Percentiles rank a stretch among this genome's conserved stretches.
Conservation (phyloP, 257 asterid species). For the Gardenia jasminoides region DNA sequence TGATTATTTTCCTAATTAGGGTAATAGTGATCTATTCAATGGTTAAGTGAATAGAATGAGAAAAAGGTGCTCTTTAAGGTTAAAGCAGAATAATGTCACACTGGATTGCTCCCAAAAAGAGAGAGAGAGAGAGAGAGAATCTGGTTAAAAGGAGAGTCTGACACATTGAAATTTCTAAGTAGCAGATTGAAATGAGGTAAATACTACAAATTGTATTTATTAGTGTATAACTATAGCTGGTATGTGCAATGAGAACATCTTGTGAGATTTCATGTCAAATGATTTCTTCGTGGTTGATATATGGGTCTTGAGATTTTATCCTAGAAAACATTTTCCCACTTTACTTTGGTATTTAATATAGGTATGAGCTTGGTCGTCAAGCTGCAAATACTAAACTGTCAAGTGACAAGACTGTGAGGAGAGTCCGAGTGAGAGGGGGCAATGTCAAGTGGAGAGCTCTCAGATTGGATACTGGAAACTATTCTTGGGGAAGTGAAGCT, state of each 20-base stretch:
- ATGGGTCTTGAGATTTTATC: not conserved
- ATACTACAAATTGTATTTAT: not conserved
- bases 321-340: not conserved
- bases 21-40: not conserved
- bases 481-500: slow-evolving; percentile 45
- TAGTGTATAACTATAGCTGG: not conserved
- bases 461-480: slow-evolving; percentile 42
- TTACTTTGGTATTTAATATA: slow-evolving; percentile 5
- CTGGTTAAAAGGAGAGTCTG: not conserved
- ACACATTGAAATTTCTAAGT: not conserved
- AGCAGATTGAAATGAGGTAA: not conserved
- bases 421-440: slow-evolving; percentile 40
- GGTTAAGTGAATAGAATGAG: not conserved
- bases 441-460: slow-evolving; percentile 45
- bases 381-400: slow-evolving; percentile 78
- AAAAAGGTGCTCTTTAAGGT: not conserved
- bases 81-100: not conserved
- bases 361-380: slow-evolving; percentile 90
- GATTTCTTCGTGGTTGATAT: not conserved
- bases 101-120: no score
- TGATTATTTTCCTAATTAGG: not conserved
- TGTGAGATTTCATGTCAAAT: not conserved
- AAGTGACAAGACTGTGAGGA: slow-evolving; percentile 60
- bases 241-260: not conserved
- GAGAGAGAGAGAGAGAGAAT: no score